Base-by-base conservation (phyloP, 73 alveolate genomes). In the Tetrahymena borealis region DNA sequence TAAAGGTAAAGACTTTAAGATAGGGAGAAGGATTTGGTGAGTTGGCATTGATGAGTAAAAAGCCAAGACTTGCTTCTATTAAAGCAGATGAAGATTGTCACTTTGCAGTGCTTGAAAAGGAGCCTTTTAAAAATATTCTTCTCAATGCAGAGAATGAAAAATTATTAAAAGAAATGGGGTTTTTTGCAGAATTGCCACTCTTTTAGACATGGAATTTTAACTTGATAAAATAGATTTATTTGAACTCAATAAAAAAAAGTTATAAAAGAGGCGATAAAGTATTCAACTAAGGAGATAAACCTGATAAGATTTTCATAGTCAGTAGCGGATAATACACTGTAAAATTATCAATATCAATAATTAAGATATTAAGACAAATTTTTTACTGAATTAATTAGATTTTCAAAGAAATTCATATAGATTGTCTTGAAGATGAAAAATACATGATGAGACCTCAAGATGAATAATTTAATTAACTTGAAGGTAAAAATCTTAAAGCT, bases 31-130 rank as follows among this genome's bases (percentile, higher is more conserved):
- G 91, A 15, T 93, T 93, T 40, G 95, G 95, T 31, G 95, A 93
- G 78, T 33, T 85, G 6, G 92, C 95, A 32, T 32, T 93, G 33
- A 37, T 93, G 24, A 85, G 78, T 90, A 93, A 93, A 85, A 38
- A 93, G 39, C 93, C 95, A n/a, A 79, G 95, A 39, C 60, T 85
- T 11, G 93, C 95, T 13, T 79, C 95, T 8, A 93, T 93, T 32
- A 40, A 85, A 85, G 90, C 93, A 10, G 90, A 33, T 16, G 91
- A 90, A 40, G 95, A 93, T 85, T 93, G 93, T 33, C 78, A 16
- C 32, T 93, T 93, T 40, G 95, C 95, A 15, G 90, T 93, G 13
- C 38, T 93, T 18, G 91, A 78, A 41, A 90, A 39, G 32, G 33
- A 79, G 32, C 91, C 60, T 32, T 93, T 93, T 93, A 79, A 93